These are phyloP conservation scores for Anethum foeniculum DNA, from an alignment of 140 eudicot species.

Conservation along the genomic window DNA sequence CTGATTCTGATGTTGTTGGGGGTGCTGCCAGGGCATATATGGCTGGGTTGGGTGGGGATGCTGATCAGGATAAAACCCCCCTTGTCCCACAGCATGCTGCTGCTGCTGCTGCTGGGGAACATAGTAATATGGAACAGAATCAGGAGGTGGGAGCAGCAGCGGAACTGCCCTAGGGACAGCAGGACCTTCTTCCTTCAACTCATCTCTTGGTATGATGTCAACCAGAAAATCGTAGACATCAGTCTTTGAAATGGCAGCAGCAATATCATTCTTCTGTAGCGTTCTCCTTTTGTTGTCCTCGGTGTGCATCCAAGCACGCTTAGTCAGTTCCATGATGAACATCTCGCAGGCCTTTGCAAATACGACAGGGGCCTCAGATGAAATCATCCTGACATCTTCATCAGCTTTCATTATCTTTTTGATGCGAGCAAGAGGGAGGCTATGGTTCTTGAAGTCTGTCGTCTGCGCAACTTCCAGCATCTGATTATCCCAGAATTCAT, in stretches of 20 bases:
- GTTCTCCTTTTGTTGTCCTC: constrained; percentile 45
- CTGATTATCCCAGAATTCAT: constrained; percentile 31
- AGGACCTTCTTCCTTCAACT: constrained; percentile 34
- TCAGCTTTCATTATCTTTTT: constrained; percentile 41
- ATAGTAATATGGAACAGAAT: constrained; percentile 27
- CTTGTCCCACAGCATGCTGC: constrained; percentile 11
- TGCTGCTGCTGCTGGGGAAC: constrained; percentile 19
- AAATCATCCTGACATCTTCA: constrained; percentile 38
- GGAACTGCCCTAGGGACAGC: constrained; percentile 20
- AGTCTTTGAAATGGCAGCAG: constrained; percentile 39
- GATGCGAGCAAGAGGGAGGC: constrained; percentile 35
- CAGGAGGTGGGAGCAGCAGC: constrained; percentile 23
- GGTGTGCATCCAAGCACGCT: constrained; percentile 34
- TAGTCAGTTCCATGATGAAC: constrained; percentile 35
- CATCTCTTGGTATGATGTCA: constrained; percentile 39
- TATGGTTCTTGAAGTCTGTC: constrained; percentile 33
- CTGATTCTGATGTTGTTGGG: constrained; percentile 10
- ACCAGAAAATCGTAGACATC: constrained; percentile 41
- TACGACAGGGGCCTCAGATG: constrained; percentile 34
- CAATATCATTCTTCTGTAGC: constrained; percentile 43
- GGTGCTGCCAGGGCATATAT: constrained; percentile 13
- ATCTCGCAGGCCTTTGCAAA: constrained; percentile 38
- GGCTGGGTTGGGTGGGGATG: background rate
- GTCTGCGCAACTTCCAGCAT: constrained; percentile 31
- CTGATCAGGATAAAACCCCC: background rate